Conservation (phyloP, 768 basidiomycete genomes). For the Gelatoporia subvermispora region DNA sequence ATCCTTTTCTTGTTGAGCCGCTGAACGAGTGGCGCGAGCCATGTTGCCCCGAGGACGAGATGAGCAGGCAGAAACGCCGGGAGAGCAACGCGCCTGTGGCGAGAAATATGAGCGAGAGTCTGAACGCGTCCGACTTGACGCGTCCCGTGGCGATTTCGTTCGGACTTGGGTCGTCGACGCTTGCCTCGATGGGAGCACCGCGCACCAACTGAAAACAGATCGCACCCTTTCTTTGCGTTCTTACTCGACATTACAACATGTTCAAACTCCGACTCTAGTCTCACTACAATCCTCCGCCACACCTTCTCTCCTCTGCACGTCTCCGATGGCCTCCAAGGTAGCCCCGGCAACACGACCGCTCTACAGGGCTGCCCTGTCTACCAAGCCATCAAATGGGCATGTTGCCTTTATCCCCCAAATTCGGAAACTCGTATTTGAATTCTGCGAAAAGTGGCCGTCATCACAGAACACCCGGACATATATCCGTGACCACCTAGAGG, state of each 20-base stretch:
- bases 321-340: constrained; percentile 30
- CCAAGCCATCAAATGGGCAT: constrained; percentile 72
- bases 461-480: constrained; percentile 69
- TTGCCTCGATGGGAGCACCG: constrained; percentile 6
- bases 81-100: constrained; percentile 31
- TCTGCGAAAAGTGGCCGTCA: constrained; percentile 78
- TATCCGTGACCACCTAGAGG: constrained; percentile 56
- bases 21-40: constrained; percentile 76
- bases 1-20: constrained; percentile 39
- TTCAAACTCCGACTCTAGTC: constrained; percentile 26
- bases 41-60: constrained; percentile 31
- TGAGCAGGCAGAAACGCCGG: constrained; percentile 10
- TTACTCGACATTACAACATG: not conserved
- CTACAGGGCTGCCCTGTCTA: constrained; percentile 44
- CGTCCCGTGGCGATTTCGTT: constrained; percentile 21
- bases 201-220: not conserved
- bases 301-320: not conserved
- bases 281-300: constrained; percentile 1
- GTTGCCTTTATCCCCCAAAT: constrained; percentile 67
- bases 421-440: constrained; percentile 87
- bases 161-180: constrained; percentile 15
- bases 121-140: constrained; percentile 20
- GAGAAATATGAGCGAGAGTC: constrained; percentile 4
- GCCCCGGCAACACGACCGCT: constrained; percentile 31
- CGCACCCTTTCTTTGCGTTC: not conserved